A percentile compares a stretch with the other conserved stretches of the same genome.
phyloP scores from a whole-genome alignment of 805 yeast genomes.

The Wickerhamiella siamensis region DNA sequence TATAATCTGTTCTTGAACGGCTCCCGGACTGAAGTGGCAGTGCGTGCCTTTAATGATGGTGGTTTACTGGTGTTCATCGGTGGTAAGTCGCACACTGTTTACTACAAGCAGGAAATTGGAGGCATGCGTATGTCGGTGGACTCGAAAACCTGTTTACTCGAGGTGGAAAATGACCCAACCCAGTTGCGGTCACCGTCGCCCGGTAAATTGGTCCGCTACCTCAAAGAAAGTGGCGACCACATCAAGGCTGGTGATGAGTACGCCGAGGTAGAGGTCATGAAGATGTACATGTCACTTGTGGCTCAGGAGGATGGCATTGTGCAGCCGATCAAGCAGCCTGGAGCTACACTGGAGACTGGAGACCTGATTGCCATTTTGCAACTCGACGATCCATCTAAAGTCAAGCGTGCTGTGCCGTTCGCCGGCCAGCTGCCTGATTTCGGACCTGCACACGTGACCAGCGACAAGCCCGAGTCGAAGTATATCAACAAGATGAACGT shows the following conservation, averaged over 20 bases:
- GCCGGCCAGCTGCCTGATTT: conserved; percentile 85
- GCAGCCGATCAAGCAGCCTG: conserved; percentile 92
- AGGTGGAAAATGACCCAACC: conserved; percentile 95
- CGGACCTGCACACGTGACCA: conserved; percentile 71
- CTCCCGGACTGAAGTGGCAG: conserved; percentile 75
- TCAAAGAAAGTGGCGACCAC: conserved; percentile 94
- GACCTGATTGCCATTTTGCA: conserved; percentile 91
- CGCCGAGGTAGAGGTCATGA: conserved; percentile 99
- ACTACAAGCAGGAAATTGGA: conserved; percentile 95
- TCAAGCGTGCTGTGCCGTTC: conserved; percentile 88
- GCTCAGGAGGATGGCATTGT: conserved; percentile 89
- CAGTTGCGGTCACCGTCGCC: conserved; percentile 98
- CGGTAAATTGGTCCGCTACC: conserved; percentile 86
- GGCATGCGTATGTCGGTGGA: conserved; percentile 93
- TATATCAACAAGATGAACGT: conserved; percentile 45
- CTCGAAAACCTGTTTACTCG: conserved; percentile 85
- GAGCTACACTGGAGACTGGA: conserved; percentile 93
- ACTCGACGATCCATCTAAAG: conserved; percentile 92
- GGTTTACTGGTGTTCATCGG: conserved; percentile 77
- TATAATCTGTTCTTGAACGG: conserved; percentile 91
- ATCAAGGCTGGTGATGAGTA: conserved; percentile 80
- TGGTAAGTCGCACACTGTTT: conserved; percentile 87
- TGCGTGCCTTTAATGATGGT: conserved; percentile 83
- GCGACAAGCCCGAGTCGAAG: conserved; percentile 70
- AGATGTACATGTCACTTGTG: conserved; percentile 96